Conservation (phyloP, 768 basidiomycete species). For the Boletus coccyginus region DNA sequence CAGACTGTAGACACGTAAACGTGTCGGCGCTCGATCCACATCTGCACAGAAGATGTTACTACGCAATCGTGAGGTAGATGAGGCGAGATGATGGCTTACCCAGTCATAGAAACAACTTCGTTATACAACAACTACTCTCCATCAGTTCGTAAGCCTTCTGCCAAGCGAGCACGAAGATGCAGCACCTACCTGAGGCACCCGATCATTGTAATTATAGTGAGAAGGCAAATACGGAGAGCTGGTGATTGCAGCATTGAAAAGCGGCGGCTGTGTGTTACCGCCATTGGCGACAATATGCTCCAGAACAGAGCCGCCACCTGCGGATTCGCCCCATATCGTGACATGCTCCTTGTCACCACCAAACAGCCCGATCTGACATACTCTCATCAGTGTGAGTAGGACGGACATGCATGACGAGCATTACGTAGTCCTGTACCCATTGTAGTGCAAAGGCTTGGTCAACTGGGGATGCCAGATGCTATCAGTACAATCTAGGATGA, state of each 20-base stretch:
- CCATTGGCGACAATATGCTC: constrained; percentile 34
- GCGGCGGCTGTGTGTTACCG: constrained; percentile 32
- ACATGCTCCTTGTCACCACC: constrained; percentile 33
- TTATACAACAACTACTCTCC: constrained; percentile 17
- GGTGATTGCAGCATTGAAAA: constrained; percentile 33
- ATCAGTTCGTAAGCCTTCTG: neutral
- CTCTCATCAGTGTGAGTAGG: neutral
- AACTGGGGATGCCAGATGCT: constrained; percentile 15
- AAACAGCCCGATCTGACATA: constrained; percentile 30
- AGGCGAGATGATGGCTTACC: constrained; percentile 10
- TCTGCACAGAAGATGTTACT: constrained; percentile 11
- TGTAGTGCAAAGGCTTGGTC: constrained; percentile 35
- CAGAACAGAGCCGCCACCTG: constrained; percentile 34
- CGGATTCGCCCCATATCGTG: constrained; percentile 38
- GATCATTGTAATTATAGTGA: constrained; percentile 35
- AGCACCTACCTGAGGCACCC: constrained; percentile 25
- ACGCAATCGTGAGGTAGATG: constrained; percentile 2
- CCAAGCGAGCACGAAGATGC: neutral
- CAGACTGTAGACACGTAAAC: constrained; percentile 39
- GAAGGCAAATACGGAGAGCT: constrained; percentile 32
- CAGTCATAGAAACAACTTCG: constrained; percentile 3
- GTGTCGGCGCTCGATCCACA: constrained; percentile 35
- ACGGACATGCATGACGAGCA: neutral
- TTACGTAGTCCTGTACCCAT: constrained; percentile 37
- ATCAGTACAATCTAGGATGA: neutral